phyloP scores from a whole-genome alignment of 306 rosid genomes.

The Fragaria nilgerrensis region DNA sequence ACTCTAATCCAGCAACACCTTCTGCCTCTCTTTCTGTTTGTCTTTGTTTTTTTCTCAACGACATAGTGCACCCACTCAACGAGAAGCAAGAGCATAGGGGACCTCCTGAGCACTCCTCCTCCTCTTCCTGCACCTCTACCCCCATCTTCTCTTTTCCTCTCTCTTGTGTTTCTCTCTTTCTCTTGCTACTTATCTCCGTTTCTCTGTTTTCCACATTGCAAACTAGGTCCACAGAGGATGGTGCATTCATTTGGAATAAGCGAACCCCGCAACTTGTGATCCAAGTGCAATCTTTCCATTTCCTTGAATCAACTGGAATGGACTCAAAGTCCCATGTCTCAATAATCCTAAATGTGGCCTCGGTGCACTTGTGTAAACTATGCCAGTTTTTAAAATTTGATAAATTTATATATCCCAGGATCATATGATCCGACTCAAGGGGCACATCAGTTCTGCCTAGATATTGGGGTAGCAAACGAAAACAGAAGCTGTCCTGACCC shows the following conservation, averaged over 20 bases:
- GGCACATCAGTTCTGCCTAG: neutral
- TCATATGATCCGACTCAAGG: neutral
- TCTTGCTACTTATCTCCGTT: neutral
- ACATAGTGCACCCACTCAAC: neutral
- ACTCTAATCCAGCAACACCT: too few species aligned
- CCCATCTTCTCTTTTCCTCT: neutral
- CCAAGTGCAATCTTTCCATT: neutral
- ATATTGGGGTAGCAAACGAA: neutral
- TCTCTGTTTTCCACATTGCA: neutral
- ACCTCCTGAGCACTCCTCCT: neutral
- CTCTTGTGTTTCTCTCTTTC: neutral
- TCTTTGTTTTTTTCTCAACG: neutral
- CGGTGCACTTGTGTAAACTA: neutral
- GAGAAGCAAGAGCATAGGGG: neutral
- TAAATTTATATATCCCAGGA: neutral
- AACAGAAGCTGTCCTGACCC: neutral
- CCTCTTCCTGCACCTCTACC: neutral
- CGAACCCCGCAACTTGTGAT: neutral
- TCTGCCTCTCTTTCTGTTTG: neutral
- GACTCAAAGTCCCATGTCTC: neutral
- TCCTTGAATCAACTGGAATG: neutral
- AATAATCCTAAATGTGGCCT: neutral
- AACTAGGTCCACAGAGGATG: neutral
- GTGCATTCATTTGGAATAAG: neutral
- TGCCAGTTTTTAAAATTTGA: rapidly evolving